Evolutionary conservation across 75 land plant genomes (phyloP), one percentile per base, ranked within the genome.

Genomic region (Selaginella moellendorffii): DNA sequence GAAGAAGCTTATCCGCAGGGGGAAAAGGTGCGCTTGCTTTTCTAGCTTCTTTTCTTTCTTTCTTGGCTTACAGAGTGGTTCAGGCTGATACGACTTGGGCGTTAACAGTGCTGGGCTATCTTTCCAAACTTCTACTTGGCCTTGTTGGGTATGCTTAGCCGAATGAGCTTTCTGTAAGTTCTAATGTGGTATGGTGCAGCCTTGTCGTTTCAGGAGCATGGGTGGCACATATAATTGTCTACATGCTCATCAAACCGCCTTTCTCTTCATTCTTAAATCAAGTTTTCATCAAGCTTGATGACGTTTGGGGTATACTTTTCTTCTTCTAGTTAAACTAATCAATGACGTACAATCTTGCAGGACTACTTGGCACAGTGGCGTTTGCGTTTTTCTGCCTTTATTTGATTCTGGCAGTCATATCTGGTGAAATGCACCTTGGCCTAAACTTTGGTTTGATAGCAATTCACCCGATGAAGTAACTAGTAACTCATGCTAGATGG

Each of bases 1-100:
- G 86, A 86, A 66, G 98, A 93, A 65, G 85, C 87, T 73, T 93
- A 83, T 63, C 98, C 98, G 58, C 98, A 93, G 77, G 98, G 98
- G 66, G 98, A 93, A 75, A 78, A 89, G 83, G 98, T 93, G 1
- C 10, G 65, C 2, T 29, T 31, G 21, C 2, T 17, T 31, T 18
- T 29, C 2, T 64, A 28, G 9, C n/a, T 28, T 2, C 8, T 12
- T 28, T 24, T 62, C n/a, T 18, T 8, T 56, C 18, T 19, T 8
- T 56, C 14, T 70, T 54, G 28, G 29, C 17, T 1, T 60, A 22
- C n/a, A 65, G 0, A 0, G 28, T 14, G 28, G n/a, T 68, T 36
- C 80, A 93, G 98, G 98, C 98, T 30, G 98, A 93, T 66, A 71
- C 90, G 52, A 8, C 85, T 10, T 93, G 98, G 98, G 98, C 96